These are phyloP conservation scores for Plantago rigida DNA, from an alignment of 305 asterid species.

Conservation along the genomic window DNA sequence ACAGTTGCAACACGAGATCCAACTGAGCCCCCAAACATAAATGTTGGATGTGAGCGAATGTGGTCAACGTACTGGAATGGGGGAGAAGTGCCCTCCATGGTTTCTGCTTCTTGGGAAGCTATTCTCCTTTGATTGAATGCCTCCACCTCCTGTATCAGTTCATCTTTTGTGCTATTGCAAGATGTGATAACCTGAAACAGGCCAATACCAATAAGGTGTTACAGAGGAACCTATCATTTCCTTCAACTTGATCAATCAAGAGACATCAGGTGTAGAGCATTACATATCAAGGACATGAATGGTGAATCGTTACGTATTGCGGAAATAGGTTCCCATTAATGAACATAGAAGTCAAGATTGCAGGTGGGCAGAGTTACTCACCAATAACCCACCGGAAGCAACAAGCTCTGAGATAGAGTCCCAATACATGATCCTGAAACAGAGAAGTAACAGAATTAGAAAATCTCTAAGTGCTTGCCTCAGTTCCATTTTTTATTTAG, in stretches of 20 bases:
- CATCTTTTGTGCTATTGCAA: constrained; percentile 88
- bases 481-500: too few relatives aligned
- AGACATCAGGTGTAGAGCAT: not conserved
- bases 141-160: constrained; percentile 78
- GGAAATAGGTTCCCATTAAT: not conserved
- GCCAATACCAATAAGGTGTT: constrained; percentile 15
- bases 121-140: constrained; percentile 42
- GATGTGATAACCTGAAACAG: constrained; percentile 70
- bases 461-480: not conserved
- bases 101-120: constrained; percentile 38
- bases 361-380: constrained; percentile 31
- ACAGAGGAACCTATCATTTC: constrained; percentile 6
- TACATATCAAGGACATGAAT: not conserved
- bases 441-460: constrained; percentile 8
- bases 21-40: constrained; percentile 78
- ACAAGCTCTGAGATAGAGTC: constrained; percentile 70
- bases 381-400: constrained; percentile 82
- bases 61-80: constrained; percentile 65
- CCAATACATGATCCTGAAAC: constrained; percentile 85
- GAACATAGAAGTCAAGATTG: constrained; percentile 4
- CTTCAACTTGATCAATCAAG: not conserved
- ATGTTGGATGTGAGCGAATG: constrained; percentile 76
- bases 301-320: not conserved
- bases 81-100: constrained; percentile 31
- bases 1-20: constrained; percentile 67